Evolutionary conservation across 208 protist species (phyloP), one percentile per base, ranked within the genome.

Genomic region (Acanthamoeba rhysodes): DNA sequence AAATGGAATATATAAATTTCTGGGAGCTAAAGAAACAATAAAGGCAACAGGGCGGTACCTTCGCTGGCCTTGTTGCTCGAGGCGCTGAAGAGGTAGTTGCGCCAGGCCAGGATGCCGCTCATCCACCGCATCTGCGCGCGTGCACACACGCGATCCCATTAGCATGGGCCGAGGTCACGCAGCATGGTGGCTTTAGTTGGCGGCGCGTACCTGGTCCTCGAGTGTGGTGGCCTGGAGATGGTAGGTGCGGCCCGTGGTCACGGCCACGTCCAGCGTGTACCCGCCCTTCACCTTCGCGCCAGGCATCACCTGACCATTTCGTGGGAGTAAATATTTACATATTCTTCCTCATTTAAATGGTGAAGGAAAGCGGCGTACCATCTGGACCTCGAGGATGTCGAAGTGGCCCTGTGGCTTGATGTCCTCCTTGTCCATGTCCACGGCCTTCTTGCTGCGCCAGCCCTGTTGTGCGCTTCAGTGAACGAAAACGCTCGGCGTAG

Each of bases 361-460:
- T 18, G 62, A 68, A 27, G n/a, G n/a, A 22, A 70, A n/a, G n/a
- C 62, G 0, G 62, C n/a, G 62, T 70, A 70, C 62, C 62, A 70
- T 70, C 62, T 70, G 62, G 62, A 70, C 62, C 62, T 70, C 62
- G 24, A 70, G 20, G 62, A 70, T 70, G 62, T 70, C n/a, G 62
- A 70, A 70, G n/a, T n/a, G 20, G n/a, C 62, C 62, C n/a, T 70
- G 62, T 4, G 62, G 62, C 62, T 70, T 70, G n/a, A 70, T n/a
- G n/a, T 70, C 62, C 62, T 70, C 62, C 62, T 70, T 70, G n/a
- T 70, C 62, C 62, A 70, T 70, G 62, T 70, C 62, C 62, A 70
- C 62, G 45, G 45, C 45, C 62, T 70, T 70, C 62, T 70, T 70
- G 62, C n/a, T 22, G 5, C 62, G 62, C 62, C 62, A 70, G 20